A percentile compares a stretch with the other conserved stretches of the same genome.
Evolutionary conservation across 1,139 yeast species (phyloP).

Genomic region (Protomyces inundatus): DNA sequence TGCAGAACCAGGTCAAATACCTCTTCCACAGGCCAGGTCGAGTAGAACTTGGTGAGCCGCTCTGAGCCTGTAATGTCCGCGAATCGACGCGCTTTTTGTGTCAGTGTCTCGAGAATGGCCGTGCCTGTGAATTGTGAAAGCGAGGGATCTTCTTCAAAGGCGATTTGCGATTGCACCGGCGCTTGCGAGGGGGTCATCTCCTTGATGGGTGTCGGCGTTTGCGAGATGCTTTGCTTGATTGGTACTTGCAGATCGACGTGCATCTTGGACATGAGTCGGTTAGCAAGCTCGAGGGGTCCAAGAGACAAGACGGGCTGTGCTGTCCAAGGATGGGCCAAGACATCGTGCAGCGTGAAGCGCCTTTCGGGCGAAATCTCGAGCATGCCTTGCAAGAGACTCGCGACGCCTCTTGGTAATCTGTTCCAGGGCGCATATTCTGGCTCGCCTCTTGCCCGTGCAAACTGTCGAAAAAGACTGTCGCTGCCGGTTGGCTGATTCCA

Average conservation of each 20-base stretch:
- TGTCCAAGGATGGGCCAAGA: constrained; percentile 53
- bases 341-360: constrained; percentile 43
- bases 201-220: constrained; percentile 31
- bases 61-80: constrained; percentile 41
- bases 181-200: constrained; percentile 5
- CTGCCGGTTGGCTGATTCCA: constrained; percentile 54
- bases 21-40: constrained; percentile 43
- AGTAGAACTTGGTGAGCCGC: constrained; percentile 50
- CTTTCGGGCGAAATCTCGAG: constrained; percentile 46
- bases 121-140: constrained; percentile 46
- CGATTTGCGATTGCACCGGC: background rate
- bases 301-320: constrained; percentile 41
- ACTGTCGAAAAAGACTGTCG: constrained; percentile 46
- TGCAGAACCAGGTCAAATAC: constrained; percentile 37
- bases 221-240: background rate
- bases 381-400: constrained; percentile 50
- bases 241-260: constrained; percentile 33
- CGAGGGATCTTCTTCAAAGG: constrained; percentile 45
- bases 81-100: constrained; percentile 37
- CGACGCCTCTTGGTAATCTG: constrained; percentile 45
- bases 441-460: constrained; percentile 46
- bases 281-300: constrained; percentile 51
- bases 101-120: constrained; percentile 35
- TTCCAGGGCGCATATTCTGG: constrained; percentile 50
- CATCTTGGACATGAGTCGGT: constrained; percentile 45